Conservation (phyloP, 257 asterid species). For the Hygrophila difformis region DNA sequence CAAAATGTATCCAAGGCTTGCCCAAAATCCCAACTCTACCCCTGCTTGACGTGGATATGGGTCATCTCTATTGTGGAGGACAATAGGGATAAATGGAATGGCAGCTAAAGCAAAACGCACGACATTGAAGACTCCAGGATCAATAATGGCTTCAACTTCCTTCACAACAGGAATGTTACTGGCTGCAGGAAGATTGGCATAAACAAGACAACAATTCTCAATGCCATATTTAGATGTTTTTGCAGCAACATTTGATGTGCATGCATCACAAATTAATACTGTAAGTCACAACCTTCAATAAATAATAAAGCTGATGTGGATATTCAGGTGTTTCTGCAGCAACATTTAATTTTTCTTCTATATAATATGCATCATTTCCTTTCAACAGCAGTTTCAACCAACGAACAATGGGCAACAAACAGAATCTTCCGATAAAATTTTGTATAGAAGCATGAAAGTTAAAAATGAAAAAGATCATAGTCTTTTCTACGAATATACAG, state of each 20-base stretch:
- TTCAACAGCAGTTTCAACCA: too few species aligned
- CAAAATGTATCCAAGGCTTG: conserved; percentile 67
- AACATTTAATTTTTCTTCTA: too few species aligned
- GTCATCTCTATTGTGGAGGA: conserved; percentile 44
- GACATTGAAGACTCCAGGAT: conserved; percentile 63
- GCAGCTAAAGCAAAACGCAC: conserved; percentile 61
- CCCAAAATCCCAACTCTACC: conserved; percentile 71
- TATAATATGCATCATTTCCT: too few species aligned
- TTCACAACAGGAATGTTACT: conserved; percentile 77
- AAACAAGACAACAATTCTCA: background rate
- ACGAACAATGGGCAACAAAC: too few species aligned
- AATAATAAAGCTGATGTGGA: background rate
- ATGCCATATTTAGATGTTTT: background rate
- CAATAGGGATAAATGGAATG: conserved; percentile 51
- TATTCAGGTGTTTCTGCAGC: background rate
- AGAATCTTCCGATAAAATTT: too few species aligned
- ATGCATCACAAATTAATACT: background rate
- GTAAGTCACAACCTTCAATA: background rate
- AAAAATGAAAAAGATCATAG: too few species aligned
- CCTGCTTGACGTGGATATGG: conserved; percentile 55
- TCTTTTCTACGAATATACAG: too few species aligned
- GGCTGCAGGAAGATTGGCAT: conserved; percentile 32
- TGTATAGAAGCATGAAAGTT: too few species aligned
- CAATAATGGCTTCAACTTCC: conserved; percentile 63
- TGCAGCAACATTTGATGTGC: conserved; percentile 3